Evolutionary conservation across 495 filamentous ascomycete species (phyloP).

Genomic region (Hypoxylon fuscum): DNA sequence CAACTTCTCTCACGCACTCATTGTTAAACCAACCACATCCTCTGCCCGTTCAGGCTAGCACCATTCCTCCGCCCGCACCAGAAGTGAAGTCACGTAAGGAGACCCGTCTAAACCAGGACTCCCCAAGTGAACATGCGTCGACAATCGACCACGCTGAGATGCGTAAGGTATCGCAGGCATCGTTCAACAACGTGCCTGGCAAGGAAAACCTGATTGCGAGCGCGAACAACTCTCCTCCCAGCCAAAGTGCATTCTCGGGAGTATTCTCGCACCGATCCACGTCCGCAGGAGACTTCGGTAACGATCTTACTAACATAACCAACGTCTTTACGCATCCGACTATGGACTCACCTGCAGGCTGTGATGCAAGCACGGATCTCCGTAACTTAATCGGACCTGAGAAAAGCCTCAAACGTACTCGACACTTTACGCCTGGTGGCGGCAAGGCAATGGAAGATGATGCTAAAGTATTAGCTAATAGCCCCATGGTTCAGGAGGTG

Average conservation of each 20-base stretch:
- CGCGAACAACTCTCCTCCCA: constrained; percentile 37
- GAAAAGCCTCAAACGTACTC: constrained; percentile 49
- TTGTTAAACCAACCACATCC: constrained; percentile 56
- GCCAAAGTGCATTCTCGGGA: constrained; percentile 38
- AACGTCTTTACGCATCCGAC: constrained; percentile 31
- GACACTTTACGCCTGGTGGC: constrained; percentile 56
- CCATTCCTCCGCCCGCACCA: constrained; percentile 40
- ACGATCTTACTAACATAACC: constrained; percentile 35
- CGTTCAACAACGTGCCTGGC: constrained; percentile 35
- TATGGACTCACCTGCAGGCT: constrained; percentile 16
- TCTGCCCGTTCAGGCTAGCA: constrained; percentile 43
- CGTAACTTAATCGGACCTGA: constrained; percentile 28
- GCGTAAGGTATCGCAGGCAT: constrained; percentile 50
- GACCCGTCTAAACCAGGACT: constrained; percentile 39
- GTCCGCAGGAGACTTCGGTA: constrained; percentile 39
- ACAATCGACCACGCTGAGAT: constrained; percentile 35
- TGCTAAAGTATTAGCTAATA: constrained; percentile 47
- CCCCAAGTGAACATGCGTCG: constrained; percentile 17
- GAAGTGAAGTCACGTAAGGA: constrained; percentile 55
- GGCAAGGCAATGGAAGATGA: constrained; percentile 53
- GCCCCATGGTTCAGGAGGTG: constrained; percentile 40
- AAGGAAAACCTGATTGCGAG: constrained; percentile 36
- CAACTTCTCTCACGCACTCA: constrained; percentile 52
- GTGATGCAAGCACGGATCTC: constrained; percentile 18
- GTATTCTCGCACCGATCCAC: constrained; percentile 39